A percentile compares a stretch with the other conserved stretches of the same genome.
Evolutionary conservation across 192 early-diverging fungal genomes (phyloP).

Genomic region (Gaertneriomyces sp.): DNA sequence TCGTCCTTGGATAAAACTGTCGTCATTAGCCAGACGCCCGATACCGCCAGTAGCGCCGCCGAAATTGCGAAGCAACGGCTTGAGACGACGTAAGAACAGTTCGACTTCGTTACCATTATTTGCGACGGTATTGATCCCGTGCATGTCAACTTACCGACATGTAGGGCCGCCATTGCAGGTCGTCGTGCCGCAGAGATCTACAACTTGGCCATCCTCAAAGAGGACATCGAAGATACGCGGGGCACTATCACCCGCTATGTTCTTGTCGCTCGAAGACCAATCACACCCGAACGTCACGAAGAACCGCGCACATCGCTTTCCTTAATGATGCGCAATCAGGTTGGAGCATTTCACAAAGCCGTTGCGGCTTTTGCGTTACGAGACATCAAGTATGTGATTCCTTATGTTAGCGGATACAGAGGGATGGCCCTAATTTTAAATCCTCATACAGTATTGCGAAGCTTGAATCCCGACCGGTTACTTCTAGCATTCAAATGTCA

Average conservation of each 20-base stretch:
- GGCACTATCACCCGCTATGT: conserved; percentile 35
- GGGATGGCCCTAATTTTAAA: not conserved
- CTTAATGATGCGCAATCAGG: conserved; percentile 31
- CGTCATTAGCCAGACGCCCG: conserved; percentile 20
- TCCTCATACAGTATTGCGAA: conserved; percentile 30
- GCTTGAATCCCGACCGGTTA: conserved; percentile 35
- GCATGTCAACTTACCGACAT: not conserved
- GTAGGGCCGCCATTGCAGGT: conserved; percentile 29
- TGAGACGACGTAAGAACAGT: not conserved
- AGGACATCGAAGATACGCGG: conserved; percentile 22
- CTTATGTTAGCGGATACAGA: not conserved
- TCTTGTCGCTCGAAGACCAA: conserved; percentile 20
- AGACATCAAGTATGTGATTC: conserved; percentile 35
- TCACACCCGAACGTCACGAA: conserved; percentile 27
- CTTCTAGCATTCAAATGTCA: conserved; percentile 23
- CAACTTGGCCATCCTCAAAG: conserved; percentile 23
- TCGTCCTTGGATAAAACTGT: not conserved
- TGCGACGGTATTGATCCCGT: not conserved
- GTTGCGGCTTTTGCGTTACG: conserved; percentile 30
- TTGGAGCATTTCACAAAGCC: conserved; percentile 30
- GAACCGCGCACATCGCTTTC: conserved; percentile 29
- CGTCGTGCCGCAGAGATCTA: conserved; percentile 26
- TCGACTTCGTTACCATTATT: not conserved
- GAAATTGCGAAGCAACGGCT: conserved; percentile 13
- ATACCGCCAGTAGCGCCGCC: conserved; percentile 30